Evolutionary conservation across 108 stramenopile species (phyloP).

Genomic region (Cyclotella baltica): DNA sequence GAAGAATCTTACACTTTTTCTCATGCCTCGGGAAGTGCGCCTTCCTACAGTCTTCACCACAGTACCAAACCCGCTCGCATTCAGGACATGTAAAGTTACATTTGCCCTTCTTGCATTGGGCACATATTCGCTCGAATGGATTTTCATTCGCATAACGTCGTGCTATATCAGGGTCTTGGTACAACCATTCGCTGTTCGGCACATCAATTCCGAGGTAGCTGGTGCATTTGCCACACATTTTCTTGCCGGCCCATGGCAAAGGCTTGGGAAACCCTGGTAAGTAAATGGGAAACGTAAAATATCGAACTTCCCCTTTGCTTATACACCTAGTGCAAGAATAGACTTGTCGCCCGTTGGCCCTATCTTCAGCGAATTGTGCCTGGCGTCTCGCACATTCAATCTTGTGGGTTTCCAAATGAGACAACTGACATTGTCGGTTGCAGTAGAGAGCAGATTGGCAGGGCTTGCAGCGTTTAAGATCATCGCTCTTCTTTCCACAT

Average conservation of each 20-base stretch:
- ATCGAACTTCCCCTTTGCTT: neutral
- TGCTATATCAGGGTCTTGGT: constrained; percentile 8
- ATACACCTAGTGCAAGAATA: constrained; percentile 7
- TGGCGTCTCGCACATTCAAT: neutral
- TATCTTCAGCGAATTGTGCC: neutral
- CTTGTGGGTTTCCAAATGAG: neutral
- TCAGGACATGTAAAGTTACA: neutral
- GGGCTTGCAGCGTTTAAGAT: neutral
- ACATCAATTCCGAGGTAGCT: neutral
- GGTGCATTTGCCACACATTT: constrained; percentile 6
- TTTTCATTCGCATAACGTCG: constrained; percentile 6
- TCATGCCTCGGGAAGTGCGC: neutral
- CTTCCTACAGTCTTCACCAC: neutral
- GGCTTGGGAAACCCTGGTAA: neutral
- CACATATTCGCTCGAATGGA: constrained; percentile 2
- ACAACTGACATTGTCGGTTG: constrained; percentile 1
- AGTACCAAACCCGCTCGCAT: neutral
- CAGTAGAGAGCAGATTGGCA: constrained; percentile 8
- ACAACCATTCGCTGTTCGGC: neutral
- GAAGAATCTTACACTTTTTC: constrained; percentile 1
- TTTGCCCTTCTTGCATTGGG: constrained; percentile 3
- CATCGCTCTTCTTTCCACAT: constrained; percentile 10
- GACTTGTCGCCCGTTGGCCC: neutral
- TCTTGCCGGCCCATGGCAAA: neutral
- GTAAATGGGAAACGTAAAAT: constrained; percentile 1